A percentile compares a stretch with the other conserved stretches of the same genome.
Conservation (phyloP, 371 early-diverging fungal genomes). For the Circinella minor region DNA sequence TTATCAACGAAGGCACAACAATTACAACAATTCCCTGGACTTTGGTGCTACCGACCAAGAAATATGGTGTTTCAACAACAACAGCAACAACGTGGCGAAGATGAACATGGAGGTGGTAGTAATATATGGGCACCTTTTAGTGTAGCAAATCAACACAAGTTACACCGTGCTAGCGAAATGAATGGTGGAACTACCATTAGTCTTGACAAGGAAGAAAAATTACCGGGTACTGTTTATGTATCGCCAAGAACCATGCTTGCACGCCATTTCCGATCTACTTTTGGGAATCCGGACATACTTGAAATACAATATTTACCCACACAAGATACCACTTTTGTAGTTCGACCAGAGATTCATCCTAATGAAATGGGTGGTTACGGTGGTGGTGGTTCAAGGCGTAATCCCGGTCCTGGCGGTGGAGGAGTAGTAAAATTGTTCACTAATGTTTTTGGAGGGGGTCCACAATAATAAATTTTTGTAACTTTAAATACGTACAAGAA, state of each 20-base stretch:
- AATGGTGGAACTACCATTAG: slow-evolving; percentile 7
- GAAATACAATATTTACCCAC: slow-evolving; percentile 23
- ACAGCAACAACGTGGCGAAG: background rate
- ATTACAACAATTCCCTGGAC: slow-evolving; percentile 11
- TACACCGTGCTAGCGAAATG: slow-evolving; percentile 15
- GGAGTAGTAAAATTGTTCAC: background rate
- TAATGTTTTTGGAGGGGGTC: background rate
- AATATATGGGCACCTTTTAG: slow-evolving; percentile 29
- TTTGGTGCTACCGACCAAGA: slow-evolving; percentile 29
- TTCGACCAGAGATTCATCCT: slow-evolving; percentile 15
- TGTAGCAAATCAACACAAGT: slow-evolving; percentile 23
- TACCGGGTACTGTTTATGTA: slow-evolving; percentile 21
- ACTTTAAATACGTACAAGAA: too few species aligned
- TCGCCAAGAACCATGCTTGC: slow-evolving; percentile 20
- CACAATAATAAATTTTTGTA: too few species aligned
- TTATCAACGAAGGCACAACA: slow-evolving; percentile 19
- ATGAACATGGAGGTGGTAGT: slow-evolving; percentile 3
- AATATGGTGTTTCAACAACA: background rate
- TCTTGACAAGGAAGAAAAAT: slow-evolving; percentile 25
- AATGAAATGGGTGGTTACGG: background rate
- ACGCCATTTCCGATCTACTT: slow-evolving; percentile 20
- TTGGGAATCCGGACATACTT: slow-evolving; percentile 18
- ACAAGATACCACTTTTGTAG: slow-evolving; percentile 21
- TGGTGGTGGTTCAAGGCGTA: background rate
- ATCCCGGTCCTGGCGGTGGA: background rate